Evolutionary conservation across 139 green algal species (phyloP).

Genomic region (Choricystis sp.): DNA sequence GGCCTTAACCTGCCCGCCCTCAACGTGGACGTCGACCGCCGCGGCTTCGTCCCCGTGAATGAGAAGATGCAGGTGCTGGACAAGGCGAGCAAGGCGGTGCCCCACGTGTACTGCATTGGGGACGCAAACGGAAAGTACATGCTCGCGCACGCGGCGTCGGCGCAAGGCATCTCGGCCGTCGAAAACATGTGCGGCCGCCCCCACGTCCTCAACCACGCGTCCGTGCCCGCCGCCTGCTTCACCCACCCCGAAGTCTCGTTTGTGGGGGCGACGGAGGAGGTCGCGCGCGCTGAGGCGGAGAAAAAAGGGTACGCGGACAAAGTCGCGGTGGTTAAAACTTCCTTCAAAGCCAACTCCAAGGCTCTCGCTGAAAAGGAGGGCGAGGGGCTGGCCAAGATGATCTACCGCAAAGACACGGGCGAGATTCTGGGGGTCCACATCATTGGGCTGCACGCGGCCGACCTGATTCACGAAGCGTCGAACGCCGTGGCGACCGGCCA

Average conservation of each 20-base stretch:
- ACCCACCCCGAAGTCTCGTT: slow-evolving; percentile 96
- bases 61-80: slow-evolving; percentile 83
- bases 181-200: slow-evolving; percentile 83
- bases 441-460: slow-evolving; percentile 89
- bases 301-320: slow-evolving; percentile 67
- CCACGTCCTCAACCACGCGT: slow-evolving; percentile 86
- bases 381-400: slow-evolving; percentile 96
- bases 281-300: slow-evolving; percentile 70
- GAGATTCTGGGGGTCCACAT: slow-evolving; percentile 95
- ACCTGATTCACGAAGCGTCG: slow-evolving; percentile 98
- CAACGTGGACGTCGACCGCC: slow-evolving; percentile 58
- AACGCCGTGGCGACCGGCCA: slow-evolving; percentile 84
- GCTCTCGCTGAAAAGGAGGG: slow-evolving; percentile 91
- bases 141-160: slow-evolving; percentile 63
- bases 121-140: slow-evolving; percentile 96
- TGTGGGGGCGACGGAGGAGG: slow-evolving; percentile 88
- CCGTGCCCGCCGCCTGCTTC: slow-evolving; percentile 94
- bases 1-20: slow-evolving; percentile 73
- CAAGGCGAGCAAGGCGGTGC: slow-evolving; percentile 40
- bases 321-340: slow-evolving; percentile 84
- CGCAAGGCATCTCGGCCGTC: slow-evolving; percentile 85
- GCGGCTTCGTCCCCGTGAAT: slow-evolving; percentile 87
- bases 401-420: slow-evolving; percentile 87
- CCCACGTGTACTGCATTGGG: slow-evolving; percentile 95
- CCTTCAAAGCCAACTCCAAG: slow-evolving; percentile 98